Conservation (phyloP, 2,329 filamentous ascomycete species). For the Exophiala calicioides region DNA sequence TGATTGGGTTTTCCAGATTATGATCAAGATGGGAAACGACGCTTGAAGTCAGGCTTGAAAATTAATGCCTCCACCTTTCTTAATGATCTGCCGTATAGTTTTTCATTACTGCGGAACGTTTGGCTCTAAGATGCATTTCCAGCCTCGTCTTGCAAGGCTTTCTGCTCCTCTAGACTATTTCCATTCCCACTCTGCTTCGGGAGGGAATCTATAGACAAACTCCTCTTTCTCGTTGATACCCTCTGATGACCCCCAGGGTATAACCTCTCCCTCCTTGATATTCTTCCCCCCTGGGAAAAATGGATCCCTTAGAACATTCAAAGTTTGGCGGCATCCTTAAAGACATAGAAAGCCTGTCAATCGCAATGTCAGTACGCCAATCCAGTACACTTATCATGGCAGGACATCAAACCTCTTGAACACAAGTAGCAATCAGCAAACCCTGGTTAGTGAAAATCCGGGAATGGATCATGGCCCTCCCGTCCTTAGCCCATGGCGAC, state of each 20-base stretch:
- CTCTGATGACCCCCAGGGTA: too few species aligned
- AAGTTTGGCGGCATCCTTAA: slow-evolving; percentile 26
- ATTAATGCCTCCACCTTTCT: too few species aligned
- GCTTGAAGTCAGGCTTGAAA: neutral
- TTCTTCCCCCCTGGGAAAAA: too few species aligned
- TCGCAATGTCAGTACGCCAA: too few species aligned
- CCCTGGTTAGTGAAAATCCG: slow-evolving; percentile 27
- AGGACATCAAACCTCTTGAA: slow-evolving; percentile 25
- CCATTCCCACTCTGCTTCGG: too few species aligned
- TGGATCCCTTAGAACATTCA: too few species aligned
- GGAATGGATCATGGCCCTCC: slow-evolving; percentile 27
- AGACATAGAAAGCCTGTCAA: slow-evolving; percentile 29
- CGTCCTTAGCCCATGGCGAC: slow-evolving; percentile 29
- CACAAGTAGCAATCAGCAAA: slow-evolving; percentile 26
- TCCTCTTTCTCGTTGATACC: too few species aligned
- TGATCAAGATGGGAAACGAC: neutral
- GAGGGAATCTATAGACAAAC: too few species aligned
- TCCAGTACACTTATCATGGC: neutral
- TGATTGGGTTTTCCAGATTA: neutral
- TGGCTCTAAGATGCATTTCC: neutral
- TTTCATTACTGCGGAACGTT: neutral
- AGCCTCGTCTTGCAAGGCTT: too few species aligned
- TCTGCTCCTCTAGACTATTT: too few species aligned
- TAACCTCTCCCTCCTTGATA: too few species aligned
- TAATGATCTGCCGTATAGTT: neutral